These are phyloP conservation scores for Trametes pubescens DNA, from an alignment of 1,284 basidiomycete species.

Conservation along the genomic window DNA sequence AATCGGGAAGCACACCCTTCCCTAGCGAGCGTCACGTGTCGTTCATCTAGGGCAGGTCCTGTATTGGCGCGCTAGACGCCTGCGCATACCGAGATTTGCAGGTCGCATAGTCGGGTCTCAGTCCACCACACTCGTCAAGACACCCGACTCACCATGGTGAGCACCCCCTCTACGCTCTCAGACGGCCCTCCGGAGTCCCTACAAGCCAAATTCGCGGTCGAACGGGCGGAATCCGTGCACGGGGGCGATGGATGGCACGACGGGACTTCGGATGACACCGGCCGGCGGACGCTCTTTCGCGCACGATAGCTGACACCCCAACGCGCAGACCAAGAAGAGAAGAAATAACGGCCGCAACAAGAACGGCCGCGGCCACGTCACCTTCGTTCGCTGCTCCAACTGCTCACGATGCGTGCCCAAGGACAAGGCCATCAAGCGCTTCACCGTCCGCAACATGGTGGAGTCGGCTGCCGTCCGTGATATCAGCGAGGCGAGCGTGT, in stretches of 20 bases:
- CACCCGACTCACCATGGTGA: conserved; percentile 48
- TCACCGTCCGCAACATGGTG: conserved; percentile 99
- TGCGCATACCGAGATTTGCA: conserved; percentile 21
- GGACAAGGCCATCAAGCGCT: conserved; percentile 99
- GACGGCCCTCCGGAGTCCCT: conserved; percentile 18
- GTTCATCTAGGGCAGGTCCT: conserved; percentile 26
- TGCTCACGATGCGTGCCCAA: conserved; percentile 94
- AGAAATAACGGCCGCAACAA: conserved; percentile 98
- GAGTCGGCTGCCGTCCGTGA: conserved; percentile 98
- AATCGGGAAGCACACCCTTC: conserved; percentile 14
- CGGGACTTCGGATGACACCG: conserved; percentile 38
- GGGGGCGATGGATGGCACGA: conserved; percentile 43
- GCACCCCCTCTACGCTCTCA: conserved; percentile 31
- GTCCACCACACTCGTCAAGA: conserved; percentile 41
- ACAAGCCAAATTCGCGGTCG: conserved; percentile 21
- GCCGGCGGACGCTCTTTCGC: conserved; percentile 1
- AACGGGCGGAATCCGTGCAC: conserved; percentile 21
- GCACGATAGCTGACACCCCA: conserved; percentile 21
- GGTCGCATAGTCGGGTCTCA: conserved; percentile 32
- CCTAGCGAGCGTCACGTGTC: conserved; percentile 20
- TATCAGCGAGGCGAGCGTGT: conserved; percentile 96
- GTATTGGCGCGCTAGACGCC: conserved; percentile 8
- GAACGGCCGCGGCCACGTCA: conserved; percentile 97
- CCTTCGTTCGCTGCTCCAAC: conserved; percentile 97
- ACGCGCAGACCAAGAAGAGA: conserved; percentile 95